Conservation (phyloP, 106 monocot genomes). For the Ottelia alismoides region DNA sequence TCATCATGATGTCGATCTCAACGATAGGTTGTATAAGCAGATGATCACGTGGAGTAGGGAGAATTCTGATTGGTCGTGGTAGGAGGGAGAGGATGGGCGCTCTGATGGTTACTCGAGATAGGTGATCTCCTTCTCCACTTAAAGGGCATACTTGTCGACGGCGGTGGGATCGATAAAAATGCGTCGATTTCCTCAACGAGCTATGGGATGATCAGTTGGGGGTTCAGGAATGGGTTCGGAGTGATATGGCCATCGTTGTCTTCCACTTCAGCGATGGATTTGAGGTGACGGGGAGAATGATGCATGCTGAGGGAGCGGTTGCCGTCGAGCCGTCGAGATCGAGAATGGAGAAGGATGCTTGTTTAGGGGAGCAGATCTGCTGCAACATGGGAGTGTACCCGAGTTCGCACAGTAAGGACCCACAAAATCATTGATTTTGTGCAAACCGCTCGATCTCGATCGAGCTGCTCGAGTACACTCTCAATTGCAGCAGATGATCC, state of each 20-base stretch:
- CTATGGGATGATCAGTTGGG: not conserved
- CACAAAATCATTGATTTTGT: too few relatives aligned
- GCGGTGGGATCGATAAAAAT: constrained; percentile 18
- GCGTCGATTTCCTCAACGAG: constrained; percentile 32
- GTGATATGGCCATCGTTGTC: not conserved
- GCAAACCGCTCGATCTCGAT: too few relatives aligned
- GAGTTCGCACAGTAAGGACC: too few relatives aligned
- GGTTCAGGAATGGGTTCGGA: not conserved
- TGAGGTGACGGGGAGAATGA: not conserved
- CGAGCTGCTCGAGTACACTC: too few relatives aligned
- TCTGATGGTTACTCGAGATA: constrained; percentile 14
- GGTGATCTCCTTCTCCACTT: constrained; percentile 25
- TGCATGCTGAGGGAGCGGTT: too few relatives aligned
- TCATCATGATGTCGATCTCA: constrained; percentile 12
- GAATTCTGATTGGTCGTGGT: constrained; percentile 4
- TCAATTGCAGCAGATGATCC: too few relatives aligned
- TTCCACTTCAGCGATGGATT: not conserved
- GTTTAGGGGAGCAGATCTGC: too few relatives aligned
- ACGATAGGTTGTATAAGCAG: constrained; percentile 22
- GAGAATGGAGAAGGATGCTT: not conserved
- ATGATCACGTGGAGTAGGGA: constrained; percentile 28
- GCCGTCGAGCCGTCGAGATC: not conserved
- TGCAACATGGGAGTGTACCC: too few relatives aligned
- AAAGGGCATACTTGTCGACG: constrained; percentile 15
- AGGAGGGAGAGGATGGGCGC: constrained; percentile 4